Conservation (phyloP, 1,284 basidiomycete species). For the Boletus smithii region DNA sequence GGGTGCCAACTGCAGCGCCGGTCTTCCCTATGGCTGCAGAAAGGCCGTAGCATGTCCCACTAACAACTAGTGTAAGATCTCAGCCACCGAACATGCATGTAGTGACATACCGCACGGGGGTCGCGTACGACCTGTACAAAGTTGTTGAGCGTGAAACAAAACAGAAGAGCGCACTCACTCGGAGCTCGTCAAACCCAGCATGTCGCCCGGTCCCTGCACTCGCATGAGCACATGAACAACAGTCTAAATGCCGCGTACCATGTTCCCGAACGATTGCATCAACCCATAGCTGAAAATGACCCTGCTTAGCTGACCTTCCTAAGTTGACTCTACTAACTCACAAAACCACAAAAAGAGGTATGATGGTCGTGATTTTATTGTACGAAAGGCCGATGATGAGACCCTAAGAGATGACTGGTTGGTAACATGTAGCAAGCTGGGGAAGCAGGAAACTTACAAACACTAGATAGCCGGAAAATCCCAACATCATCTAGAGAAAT, state of each 20-base stretch:
- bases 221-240: slow-evolving; percentile 8
- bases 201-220: slow-evolving; percentile 65
- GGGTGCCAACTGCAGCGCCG: slow-evolving; percentile 74
- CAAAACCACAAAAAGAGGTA: slow-evolving; percentile 68
- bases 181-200: slow-evolving; percentile 65
- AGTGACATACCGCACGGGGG: slow-evolving; percentile 52
- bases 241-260: slow-evolving; percentile 37
- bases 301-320: slow-evolving; percentile 8
- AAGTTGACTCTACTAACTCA: slow-evolving; percentile 32
- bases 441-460: slow-evolving; percentile 42
- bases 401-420: slow-evolving; percentile 29
- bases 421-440: background rate
- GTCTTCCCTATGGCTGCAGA: slow-evolving; percentile 73
- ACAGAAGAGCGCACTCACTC: slow-evolving; percentile 44
- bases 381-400: slow-evolving; percentile 68
- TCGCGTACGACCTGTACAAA: slow-evolving; percentile 54
- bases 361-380: slow-evolving; percentile 61
- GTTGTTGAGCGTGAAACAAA: slow-evolving; percentile 7
- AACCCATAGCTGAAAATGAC: slow-evolving; percentile 52
- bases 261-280: slow-evolving; percentile 67
- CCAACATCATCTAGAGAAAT: slow-evolving; percentile 59
- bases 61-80: slow-evolving; percentile 19
- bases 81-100: background rate
- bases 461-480: slow-evolving; percentile 71
- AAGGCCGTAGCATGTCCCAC: slow-evolving; percentile 69